Evolutionary conservation across 2,329 filamentous ascomycete species (phyloP), one percentile per base, ranked within the genome.

Genomic region (Exophiala spinifera): DNA sequence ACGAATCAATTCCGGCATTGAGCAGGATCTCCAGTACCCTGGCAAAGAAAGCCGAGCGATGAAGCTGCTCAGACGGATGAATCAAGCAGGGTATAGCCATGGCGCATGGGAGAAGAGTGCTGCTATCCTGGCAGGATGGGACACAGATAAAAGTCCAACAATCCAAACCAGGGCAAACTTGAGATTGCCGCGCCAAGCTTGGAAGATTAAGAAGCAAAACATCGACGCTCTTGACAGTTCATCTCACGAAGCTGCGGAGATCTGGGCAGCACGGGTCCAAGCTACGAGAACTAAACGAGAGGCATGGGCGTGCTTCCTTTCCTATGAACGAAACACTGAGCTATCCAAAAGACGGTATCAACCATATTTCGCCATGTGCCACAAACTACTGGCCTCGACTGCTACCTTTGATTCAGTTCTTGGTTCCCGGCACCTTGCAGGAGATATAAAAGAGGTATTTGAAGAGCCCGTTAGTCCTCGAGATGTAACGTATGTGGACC

Each of bases 251-350:
- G 59, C 71, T 14, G 61, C 63, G 1, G 56, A 71, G 10, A 62
- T 79, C 10, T 86, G 83, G 83, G 74, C 74, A 53, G 80, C 79
- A 28, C 76, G 83, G 10, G 79, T 86, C 49, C 72, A 73, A 43
- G 75, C 80, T 19, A 86, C 83, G 10, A 74, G 83, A 33, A 85
- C 83, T 3, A 68, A 80, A 44, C 76, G 81, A 56, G 83, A 86
- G 69, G 82, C 83, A 4, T 86, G 83, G 83, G 82, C 82, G 19
- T 83, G 79, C 57, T 86, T 84, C 64, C 67, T 83, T 39, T 76
- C 80, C 4, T 82, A 77, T 56, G 74, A 82, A 64, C 71, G 76
- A 65, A 7, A 61, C 70, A 33, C 66, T 65, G 8, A 49, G 10
- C 15, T 25, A 63, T 69, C n/a, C 67, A 69, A 49, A 58, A 56